Percentiles rank a stretch among this genome's conserved stretches.
These are phyloP conservation scores for Dryadomyces sulphureus DNA, from an alignment of 2,329 filamentous ascomycete genomes.

Conservation along the genomic window DNA sequence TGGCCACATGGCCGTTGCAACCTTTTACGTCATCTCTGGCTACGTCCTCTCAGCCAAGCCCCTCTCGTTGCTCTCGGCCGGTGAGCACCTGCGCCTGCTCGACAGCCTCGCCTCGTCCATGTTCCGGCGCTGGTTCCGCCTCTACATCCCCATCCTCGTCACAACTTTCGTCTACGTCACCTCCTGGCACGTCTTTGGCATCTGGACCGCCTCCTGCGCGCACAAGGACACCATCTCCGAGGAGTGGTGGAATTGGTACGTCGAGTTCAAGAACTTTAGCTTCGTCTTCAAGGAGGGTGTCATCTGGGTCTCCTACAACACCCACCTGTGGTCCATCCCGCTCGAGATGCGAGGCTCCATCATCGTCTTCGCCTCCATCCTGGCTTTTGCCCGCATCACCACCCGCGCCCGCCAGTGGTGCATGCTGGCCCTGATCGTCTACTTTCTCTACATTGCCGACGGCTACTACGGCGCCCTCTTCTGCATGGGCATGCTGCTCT, in stretches of 20 bases:
- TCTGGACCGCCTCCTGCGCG: constrained; percentile 24
- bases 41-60: constrained; percentile 40
- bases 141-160: constrained; percentile 35
- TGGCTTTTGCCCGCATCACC: constrained; percentile 42
- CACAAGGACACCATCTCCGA: constrained; percentile 25
- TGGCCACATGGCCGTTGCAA: constrained; percentile 43
- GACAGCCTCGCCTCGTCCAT: constrained; percentile 31
- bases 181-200: constrained; percentile 36
- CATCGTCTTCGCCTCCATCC: constrained; percentile 40
- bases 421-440: constrained; percentile 37
- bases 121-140: constrained; percentile 33
- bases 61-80: constrained; percentile 27
- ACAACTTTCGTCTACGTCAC: constrained; percentile 39
- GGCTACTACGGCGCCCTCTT: constrained; percentile 49
- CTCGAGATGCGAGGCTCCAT: constrained; percentile 50
- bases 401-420: constrained; percentile 39
- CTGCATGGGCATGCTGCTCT: constrained; percentile 43
- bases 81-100: constrained; percentile 24
- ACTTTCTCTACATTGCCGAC: constrained; percentile 55
- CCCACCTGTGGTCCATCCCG: constrained; percentile 49
- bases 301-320: constrained; percentile 43
- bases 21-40: constrained; percentile 34
- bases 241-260: constrained; percentile 34
- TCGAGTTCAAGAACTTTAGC: constrained; percentile 53
- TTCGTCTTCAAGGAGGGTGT: constrained; percentile 47